These are phyloP conservation scores for Boletus huronensis DNA, from an alignment of 768 basidiomycete genomes.

Conservation along the genomic window DNA sequence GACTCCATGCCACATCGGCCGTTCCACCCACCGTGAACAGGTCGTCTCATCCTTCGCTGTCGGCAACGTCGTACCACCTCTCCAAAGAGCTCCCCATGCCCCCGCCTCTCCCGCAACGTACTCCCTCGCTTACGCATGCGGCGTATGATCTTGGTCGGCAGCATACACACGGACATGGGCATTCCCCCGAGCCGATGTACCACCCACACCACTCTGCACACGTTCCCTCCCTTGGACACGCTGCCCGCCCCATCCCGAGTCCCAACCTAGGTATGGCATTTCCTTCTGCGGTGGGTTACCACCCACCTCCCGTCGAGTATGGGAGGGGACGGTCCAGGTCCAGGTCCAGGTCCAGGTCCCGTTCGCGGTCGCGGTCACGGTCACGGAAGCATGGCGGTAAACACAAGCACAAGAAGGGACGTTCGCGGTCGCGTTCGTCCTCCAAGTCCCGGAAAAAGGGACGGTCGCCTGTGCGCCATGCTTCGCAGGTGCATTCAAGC, in stretches of 20 bases:
- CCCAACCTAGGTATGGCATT: not conserved
- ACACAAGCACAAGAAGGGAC: not conserved
- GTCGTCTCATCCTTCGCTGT: slow-evolving; percentile 9
- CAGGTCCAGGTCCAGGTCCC: not conserved
- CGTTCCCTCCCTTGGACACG: not conserved
- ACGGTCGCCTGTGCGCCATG: not conserved
- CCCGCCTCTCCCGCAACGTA: not conserved
- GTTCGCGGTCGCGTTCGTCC: slow-evolving; percentile 7
- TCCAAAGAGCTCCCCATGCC: not conserved
- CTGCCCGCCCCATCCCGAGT: not conserved
- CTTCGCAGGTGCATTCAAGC: not conserved
- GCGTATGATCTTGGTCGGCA: not conserved
- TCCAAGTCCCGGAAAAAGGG: not conserved
- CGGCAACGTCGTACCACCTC: not conserved
- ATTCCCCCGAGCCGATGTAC: not conserved
- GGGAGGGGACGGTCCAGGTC: not conserved
- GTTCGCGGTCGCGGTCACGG: not conserved
- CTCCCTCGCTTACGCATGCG: not conserved
- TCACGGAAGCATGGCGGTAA: not conserved
- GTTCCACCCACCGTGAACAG: slow-evolving; percentile 12
- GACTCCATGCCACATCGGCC: not conserved
- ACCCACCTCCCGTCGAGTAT: not conserved
- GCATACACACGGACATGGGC: not conserved
- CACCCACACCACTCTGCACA: not conserved
- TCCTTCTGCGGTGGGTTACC: not conserved